Percentiles rank a stretch among this genome's conserved stretches.
Conservation (phyloP, 2,329 filamentous ascomycete species). For the Nemania sp. region DNA sequence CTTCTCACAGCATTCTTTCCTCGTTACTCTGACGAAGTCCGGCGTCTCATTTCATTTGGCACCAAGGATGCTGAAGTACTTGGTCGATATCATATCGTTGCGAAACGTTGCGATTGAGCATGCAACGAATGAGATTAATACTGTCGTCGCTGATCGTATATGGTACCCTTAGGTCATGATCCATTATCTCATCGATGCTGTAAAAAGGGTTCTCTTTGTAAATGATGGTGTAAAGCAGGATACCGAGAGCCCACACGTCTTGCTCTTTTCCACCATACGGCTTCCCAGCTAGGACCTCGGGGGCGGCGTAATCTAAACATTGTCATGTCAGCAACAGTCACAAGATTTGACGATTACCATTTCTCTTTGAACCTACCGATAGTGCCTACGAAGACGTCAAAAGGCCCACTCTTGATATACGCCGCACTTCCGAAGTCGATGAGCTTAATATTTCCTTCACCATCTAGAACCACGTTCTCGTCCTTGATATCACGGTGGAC, state of each 20-base stretch:
- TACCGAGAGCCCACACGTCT: conserved; percentile 97
- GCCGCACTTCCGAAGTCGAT: conserved; percentile 98
- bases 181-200: conserved; percentile 99
- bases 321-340: conserved; percentile 30
- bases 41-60: conserved; percentile 48
- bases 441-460: conserved; percentile 93
- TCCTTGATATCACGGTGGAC: conserved; percentile 99
- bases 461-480: conserved; percentile 96
- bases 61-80: conserved; percentile 93
- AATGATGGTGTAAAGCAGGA: conserved; percentile 96
- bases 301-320: conserved; percentile 88
- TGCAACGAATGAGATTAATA: conserved; percentile 88
- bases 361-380: conserved; percentile 75
- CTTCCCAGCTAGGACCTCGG: conserved; percentile 93
- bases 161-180: conserved; percentile 91
- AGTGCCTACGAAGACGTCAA: conserved; percentile 98
- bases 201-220: conserved; percentile 99
- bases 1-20: conserved; percentile 6
- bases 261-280: conserved; percentile 96
- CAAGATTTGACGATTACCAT: not conserved
- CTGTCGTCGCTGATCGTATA: conserved; percentile 91
- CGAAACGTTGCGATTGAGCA: conserved; percentile 92
- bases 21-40: conserved; percentile 12
- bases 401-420: conserved; percentile 97
- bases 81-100: conserved; percentile 86